phyloP scores from a whole-genome alignment of 2,329 filamentous ascomycete genomes.

The Ambrosiella cleistominuta region DNA sequence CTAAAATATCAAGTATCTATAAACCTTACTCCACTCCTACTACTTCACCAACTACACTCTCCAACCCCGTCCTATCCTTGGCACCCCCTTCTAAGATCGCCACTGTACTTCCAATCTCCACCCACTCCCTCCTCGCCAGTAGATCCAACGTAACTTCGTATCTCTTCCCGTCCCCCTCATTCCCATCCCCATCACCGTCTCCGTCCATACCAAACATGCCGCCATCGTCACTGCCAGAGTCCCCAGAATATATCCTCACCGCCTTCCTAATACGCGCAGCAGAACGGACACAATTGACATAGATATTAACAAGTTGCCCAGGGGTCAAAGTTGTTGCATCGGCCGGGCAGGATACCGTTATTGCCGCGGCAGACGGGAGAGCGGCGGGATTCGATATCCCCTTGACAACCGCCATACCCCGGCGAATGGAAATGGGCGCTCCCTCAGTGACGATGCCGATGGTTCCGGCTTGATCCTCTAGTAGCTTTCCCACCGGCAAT shows the following conservation, averaged over 20 bases:
- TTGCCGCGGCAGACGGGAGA: slow-evolving; percentile 47
- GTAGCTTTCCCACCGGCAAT: slow-evolving; percentile 59
- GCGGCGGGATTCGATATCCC: slow-evolving; percentile 36
- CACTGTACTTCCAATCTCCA: slow-evolving; percentile 52
- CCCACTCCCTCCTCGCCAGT: slow-evolving; percentile 52
- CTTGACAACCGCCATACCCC: slow-evolving; percentile 68
- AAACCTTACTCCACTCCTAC: slow-evolving; percentile 36
- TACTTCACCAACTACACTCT: slow-evolving; percentile 55
- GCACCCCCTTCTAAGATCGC: slow-evolving; percentile 56
- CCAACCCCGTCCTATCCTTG: slow-evolving; percentile 47
- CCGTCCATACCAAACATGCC: slow-evolving; percentile 10
- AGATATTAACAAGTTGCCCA: slow-evolving; percentile 61
- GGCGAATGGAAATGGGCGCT: slow-evolving; percentile 33
- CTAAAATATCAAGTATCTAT: neutral
- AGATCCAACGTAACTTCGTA: slow-evolving; percentile 50
- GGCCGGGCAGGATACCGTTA: slow-evolving; percentile 51
- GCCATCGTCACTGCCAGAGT: neutral
- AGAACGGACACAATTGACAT: slow-evolving; percentile 72
- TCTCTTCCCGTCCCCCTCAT: neutral
- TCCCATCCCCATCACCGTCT: slow-evolving; percentile 15
- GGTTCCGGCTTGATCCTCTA: slow-evolving; percentile 73
- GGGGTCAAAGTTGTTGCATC: slow-evolving; percentile 45
- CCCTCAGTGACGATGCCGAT: slow-evolving; percentile 55
- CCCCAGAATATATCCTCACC: slow-evolving; percentile 16
- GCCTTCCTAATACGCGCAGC: slow-evolving; percentile 56